Conservation (phyloP, 164 flowering plant genomes). For the Stephania cephalantha region DNA sequence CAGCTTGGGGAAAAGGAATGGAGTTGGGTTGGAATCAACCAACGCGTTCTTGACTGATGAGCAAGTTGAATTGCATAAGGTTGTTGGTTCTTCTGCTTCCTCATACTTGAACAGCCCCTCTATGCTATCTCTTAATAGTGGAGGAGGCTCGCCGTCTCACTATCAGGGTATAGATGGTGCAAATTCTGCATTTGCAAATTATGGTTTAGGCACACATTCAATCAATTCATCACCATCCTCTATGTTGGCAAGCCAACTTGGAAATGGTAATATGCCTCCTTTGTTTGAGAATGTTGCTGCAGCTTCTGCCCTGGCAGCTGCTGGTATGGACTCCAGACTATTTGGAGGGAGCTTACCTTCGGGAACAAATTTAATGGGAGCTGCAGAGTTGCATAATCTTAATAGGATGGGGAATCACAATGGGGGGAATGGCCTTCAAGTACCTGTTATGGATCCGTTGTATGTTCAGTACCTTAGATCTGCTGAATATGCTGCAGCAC, state of each 20-base stretch:
- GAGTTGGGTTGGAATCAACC: slow-evolving; percentile 24
- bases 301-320: slow-evolving; percentile 48
- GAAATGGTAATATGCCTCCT: slow-evolving; percentile 46
- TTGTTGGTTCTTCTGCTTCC: slow-evolving; percentile 24
- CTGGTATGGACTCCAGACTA: slow-evolving; percentile 47
- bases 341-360: slow-evolving; percentile 47
- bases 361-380: slow-evolving; percentile 45
- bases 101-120: slow-evolving; percentile 36
- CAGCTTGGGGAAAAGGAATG: slow-evolving; percentile 31
- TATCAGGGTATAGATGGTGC: slow-evolving; percentile 36
- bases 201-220: slow-evolving; percentile 45
- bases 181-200: slow-evolving; percentile 40
- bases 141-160: slow-evolving; percentile 45
- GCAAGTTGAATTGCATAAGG: slow-evolving; percentile 28
- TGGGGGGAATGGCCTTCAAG: slow-evolving; percentile 37
- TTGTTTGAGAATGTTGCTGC: slow-evolving; percentile 54
- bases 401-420: slow-evolving; percentile 45
- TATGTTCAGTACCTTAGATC: slow-evolving; percentile 67
- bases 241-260: slow-evolving; percentile 50
- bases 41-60: slow-evolving; percentile 26
- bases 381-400: slow-evolving; percentile 46
- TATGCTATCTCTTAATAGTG: slow-evolving; percentile 24
- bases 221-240: slow-evolving; percentile 53
- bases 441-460: slow-evolving; percentile 48
- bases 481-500: slow-evolving; percentile 57